These are phyloP conservation scores for Tuber aestivum DNA, from an alignment of 495 filamentous ascomycete genomes.

Conservation along the genomic window DNA sequence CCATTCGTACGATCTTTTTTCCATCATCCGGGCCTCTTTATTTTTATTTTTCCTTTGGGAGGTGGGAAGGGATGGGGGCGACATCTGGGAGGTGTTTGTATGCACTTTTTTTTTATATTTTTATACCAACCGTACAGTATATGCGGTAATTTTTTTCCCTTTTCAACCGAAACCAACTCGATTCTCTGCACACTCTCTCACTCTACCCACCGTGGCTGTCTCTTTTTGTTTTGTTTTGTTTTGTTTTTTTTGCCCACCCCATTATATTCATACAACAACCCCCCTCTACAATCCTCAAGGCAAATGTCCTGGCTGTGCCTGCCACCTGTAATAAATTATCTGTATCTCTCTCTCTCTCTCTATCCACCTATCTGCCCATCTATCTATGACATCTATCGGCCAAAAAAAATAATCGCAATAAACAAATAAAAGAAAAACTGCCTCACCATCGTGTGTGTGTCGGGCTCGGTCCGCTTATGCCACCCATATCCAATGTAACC, in stretches of 20 bases:
- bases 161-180: background rate
- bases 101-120: background rate
- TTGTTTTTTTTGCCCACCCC: background rate
- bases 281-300: background rate
- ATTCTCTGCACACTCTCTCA: background rate
- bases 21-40: background rate
- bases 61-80: background rate
- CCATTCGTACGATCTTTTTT: conserved; percentile 9
- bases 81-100: background rate
- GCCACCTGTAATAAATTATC: conserved; percentile 4
- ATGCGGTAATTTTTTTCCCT: background rate
- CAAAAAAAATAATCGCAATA: background rate
- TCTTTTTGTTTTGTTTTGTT: no score
- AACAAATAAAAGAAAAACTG: background rate
- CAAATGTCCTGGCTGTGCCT: background rate
- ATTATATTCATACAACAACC: background rate
- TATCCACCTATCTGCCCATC: background rate
- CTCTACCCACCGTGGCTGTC: no score
- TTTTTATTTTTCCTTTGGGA: background rate
- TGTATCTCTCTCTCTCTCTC: no score
- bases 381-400: no score
- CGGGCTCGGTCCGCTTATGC: background rate
- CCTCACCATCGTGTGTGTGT: background rate
- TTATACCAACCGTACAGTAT: background rate
- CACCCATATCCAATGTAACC: background rate